Evolutionary conservation across 2,329 filamentous ascomycete genomes (phyloP), one percentile per base, ranked within the genome.

Genomic region (Exophiala viscosa): DNA sequence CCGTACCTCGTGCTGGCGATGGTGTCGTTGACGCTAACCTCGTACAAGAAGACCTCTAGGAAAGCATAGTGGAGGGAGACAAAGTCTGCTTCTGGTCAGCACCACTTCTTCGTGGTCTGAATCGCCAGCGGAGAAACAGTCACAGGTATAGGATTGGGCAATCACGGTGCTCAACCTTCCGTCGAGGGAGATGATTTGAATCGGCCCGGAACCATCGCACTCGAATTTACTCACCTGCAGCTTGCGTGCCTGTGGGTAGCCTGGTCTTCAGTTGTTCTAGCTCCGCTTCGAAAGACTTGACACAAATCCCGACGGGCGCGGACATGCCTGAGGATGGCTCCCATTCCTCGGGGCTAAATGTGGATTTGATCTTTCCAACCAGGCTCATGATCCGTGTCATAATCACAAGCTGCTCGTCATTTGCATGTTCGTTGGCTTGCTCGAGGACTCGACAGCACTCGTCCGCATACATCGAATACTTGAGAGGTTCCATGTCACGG

Each of bases 391-490:
- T 67, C 0, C 73, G 72, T 5, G 81, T 68, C 0, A 81, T 65
- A 9, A 76, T 69, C 0, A 77, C 68, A 1, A 81, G 67, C 1
- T 71, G 67, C 0, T 63, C 51, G 45, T 84, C 81, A 0, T 73
- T 74, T 6, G 76, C 68, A 48, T 70, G 74, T 48, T 82, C 79
- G 5, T 60, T 60, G 0, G 65, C 63, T 0, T 70, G 62, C 17
- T 79, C 70, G 0, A 83, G 64, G 2, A 76, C 68, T 2, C 65
- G 65, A 3, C 81, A 62, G 45, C 79, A 82, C 47, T 77, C 72
- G 9, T 79, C 73, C 1, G 80, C 69, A 49, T 83, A 82, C 4
- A 69, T 67, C 0, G 77, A 77, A 46, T 76, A 82, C n/a, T 69
- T 72, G 65, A 79, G 70, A 0, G 77, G 67, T 11, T 81, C 75